Evolutionary conservation across 306 rosid genomes (phyloP), one percentile per base, ranked within the genome.

Genomic region (Purshia tridentata): DNA sequence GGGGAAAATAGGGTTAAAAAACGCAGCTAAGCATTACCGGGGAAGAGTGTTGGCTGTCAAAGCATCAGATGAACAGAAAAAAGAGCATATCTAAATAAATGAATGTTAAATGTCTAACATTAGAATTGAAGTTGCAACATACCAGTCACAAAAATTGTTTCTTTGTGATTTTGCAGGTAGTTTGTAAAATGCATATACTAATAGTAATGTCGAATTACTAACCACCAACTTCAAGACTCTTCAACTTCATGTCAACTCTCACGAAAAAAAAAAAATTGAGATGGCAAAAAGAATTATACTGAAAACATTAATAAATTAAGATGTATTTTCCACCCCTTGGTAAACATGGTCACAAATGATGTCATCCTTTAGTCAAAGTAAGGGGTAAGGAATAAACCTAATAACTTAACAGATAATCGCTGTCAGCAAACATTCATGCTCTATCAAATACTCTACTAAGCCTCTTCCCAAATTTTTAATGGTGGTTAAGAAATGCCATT

Each of bases 111-210:
- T 54, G 50, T 23, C 54, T 6, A 49, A 35, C 29, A n/a, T 57
- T 39, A 15, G 61, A 64, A 61, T 29, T 29, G 53, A 74, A 70
- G 23, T 19, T n/a, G 57, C 40, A 73, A 64, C 47, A 37, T 83
- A 86, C 84, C 86, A 37, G 88, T 86, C 23, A 86, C 73, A 74
- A 86, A 86, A 6, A 84, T n/a, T n/a, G 88, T 72, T 86, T 86
- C 80, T 80, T 84, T 46, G 88, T 86, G 74, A 74, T 81, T 46
- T 78, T 55, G 9, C 75, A 82, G 59, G 78, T 16, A 4, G 72
- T 39, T 23, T 23, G 29, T 23, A 23, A 23, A 23, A 23, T 69
- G 62, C 8, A 37, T 3, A 0, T 3, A 52, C 15, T 4, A 37
- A 37, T 3, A 60, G 9, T 13, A 60, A 14, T 15, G 1, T 37